Evolutionary conservation across 805 yeast genomes (phyloP), one percentile per base, ranked within the genome.

Genomic region (Candida boleticola): DNA sequence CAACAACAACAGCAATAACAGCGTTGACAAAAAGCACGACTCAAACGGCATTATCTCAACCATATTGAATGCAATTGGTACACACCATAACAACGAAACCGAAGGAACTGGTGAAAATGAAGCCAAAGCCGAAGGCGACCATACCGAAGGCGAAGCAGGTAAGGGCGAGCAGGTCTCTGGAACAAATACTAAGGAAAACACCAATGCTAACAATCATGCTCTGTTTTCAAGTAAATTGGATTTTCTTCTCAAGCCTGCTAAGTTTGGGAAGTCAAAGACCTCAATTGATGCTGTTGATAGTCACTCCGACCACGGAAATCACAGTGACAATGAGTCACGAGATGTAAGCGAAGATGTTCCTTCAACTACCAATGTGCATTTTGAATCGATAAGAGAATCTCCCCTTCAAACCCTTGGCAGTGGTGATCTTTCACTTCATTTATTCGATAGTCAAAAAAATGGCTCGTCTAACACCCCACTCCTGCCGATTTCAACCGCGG

Each of bases 341-440:
- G 39, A 19, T 20, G 14, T 25, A 4, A 36, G 29, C 27, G 25
- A 31, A n/a, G 26, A 33, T 9, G 5, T 21, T 4, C 36, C 36
- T 13, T 18, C 36, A 7, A 33, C 36, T 4, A 48, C 64, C 6
- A 61, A 61, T 21, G 73, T 78, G 17, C 72, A 65, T 23, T 79
- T 79, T 49, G 72, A 63, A 41, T 71, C 80, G 0, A 58, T 78
- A 3, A 62, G 76, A 36, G 70, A 70, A 31, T 63, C 78, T 3
- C 72, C 78, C 0, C 45, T 77, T 19, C 69, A 64, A 41, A 68
- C 80, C 0, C 43, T 79, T 37, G 83, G 83, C 1, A 58, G 65
- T 33, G 83, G 83, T 2, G 63, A 68, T 20, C 60, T 79, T 32
- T 51, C 69, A 0, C 52, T 74, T 10, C 68, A 61, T 37, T 47